These are phyloP conservation scores for Botrytis squamosa DNA, from an alignment of 2,329 filamentous ascomycete species.

Conservation along the genomic window DNA sequence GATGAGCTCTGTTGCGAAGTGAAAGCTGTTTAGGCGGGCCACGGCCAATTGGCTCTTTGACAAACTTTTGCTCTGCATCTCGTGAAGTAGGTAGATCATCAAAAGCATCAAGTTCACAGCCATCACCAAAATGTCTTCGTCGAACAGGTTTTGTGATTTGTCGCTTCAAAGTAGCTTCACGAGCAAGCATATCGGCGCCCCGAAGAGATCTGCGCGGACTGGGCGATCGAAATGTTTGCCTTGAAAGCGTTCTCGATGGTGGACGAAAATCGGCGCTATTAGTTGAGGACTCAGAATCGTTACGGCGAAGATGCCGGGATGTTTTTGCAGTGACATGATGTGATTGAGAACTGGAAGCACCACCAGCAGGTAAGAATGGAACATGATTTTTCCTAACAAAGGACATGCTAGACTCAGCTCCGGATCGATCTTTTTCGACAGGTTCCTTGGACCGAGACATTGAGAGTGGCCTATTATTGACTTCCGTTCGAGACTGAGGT, in stretches of 20 bases:
- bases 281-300: constrained; percentile 72
- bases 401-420: constrained; percentile 50
- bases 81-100: constrained; percentile 91
- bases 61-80: constrained; percentile 75
- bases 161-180: constrained; percentile 57
- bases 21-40: constrained; percentile 62
- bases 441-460: constrained; percentile 68
- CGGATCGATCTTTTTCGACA: constrained; percentile 54
- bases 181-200: constrained; percentile 43
- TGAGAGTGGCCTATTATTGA: constrained; percentile 48
- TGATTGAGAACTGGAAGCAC: constrained; percentile 64
- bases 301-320: constrained; percentile 70
- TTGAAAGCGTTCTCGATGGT: constrained; percentile 56
- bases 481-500: constrained; percentile 58
- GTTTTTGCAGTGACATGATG: constrained; percentile 75
- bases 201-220: constrained; percentile 52
- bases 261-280: constrained; percentile 59
- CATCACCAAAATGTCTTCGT: constrained; percentile 79
- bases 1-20: constrained; percentile 56
- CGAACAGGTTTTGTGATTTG: constrained; percentile 72
- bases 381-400: constrained; percentile 59
- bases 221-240: constrained; percentile 55
- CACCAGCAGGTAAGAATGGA: constrained; percentile 79
- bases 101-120: constrained; percentile 87
- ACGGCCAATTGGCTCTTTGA: constrained; percentile 72